A percentile compares a stretch with the other conserved stretches of the same genome.
phyloP scores from a whole-genome alignment of 352 stramenopile species.

The Elongisporangium anandrum region DNA sequence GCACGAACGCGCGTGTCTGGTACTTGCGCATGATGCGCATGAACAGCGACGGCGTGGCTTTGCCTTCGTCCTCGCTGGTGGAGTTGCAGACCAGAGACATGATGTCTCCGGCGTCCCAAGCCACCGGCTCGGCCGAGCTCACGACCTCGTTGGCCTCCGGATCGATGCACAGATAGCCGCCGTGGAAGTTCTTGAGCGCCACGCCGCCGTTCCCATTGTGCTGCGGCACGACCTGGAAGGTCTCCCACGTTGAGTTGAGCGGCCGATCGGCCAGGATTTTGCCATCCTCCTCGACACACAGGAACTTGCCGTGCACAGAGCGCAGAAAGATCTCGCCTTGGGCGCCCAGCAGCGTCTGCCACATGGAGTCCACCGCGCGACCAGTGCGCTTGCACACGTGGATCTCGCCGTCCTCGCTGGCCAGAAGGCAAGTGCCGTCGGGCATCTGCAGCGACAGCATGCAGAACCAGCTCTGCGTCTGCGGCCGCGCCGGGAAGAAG shows the following conservation, averaged over 20 bases:
- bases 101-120: conserved; percentile 69
- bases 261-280: conserved; percentile 63
- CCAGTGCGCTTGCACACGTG: conserved; percentile 22
- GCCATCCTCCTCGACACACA: conserved; percentile 75
- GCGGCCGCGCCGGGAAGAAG: conserved; percentile 43
- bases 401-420: conserved; percentile 60
- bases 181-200: conserved; percentile 73
- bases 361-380: conserved; percentile 40
- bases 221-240: conserved; percentile 77
- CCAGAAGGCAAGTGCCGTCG: conserved; percentile 65
- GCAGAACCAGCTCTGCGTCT: conserved; percentile 59
- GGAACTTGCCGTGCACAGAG: conserved; percentile 78
- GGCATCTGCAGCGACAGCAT: conserved; percentile 65
- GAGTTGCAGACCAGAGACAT: conserved; percentile 79
- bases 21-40: conserved; percentile 74
- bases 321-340: conserved; percentile 64
- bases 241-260: conserved; percentile 84
- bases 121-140: conserved; percentile 42
- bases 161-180: conserved; percentile 74
- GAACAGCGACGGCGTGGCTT: conserved; percentile 33
- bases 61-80: conserved; percentile 5
- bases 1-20: conserved; percentile 54
- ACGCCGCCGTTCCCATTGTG: conserved; percentile 37
- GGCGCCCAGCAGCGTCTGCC: conserved; percentile 65
- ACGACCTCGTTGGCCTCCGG: conserved; percentile 29